phyloP scores from a whole-genome alignment of 1,284 basidiomycete genomes.

The Leccinum griseonigrum region DNA sequence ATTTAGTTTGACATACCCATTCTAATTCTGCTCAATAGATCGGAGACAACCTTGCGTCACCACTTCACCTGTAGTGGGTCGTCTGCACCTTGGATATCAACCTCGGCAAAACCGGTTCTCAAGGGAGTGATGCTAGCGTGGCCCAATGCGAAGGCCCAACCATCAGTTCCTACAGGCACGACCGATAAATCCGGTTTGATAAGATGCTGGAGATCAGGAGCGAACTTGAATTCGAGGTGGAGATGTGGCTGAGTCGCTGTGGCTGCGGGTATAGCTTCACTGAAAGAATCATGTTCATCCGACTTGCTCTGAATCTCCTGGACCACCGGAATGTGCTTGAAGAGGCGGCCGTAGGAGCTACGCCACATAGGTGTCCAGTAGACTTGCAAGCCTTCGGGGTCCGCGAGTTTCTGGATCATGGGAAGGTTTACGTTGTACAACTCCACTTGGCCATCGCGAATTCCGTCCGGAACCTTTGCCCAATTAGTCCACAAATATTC shows the following conservation, averaged over 20 bases:
- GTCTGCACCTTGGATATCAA: conserved; percentile 28
- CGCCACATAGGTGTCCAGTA: conserved; percentile 78
- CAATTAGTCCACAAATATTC: conserved; percentile 76
- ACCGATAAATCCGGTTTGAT: conserved; percentile 57
- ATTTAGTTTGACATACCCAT: conserved; percentile 8
- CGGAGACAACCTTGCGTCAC: conserved; percentile 21
- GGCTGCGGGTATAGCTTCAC: background rate
- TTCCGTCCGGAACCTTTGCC: conserved; percentile 64
- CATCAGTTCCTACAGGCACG: conserved; percentile 77
- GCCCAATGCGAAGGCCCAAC: conserved; percentile 71
- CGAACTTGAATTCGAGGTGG: conserved; percentile 73
- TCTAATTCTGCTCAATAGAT: background rate
- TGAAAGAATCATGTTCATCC: conserved; percentile 44
- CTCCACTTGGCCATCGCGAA: conserved; percentile 65
- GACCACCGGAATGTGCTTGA: conserved; percentile 46
- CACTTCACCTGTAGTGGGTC: conserved; percentile 52
- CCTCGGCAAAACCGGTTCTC: conserved; percentile 70
- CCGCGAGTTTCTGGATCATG: conserved; percentile 59
- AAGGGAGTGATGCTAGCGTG: conserved; percentile 74
- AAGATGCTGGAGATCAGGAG: conserved; percentile 72
- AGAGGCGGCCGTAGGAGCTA: conserved; percentile 73
- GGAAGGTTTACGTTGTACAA: conserved; percentile 84
- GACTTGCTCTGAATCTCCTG: conserved; percentile 24
- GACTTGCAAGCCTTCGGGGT: conserved; percentile 55
- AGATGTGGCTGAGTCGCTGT: conserved; percentile 25